A percentile compares a stretch with the other conserved stretches of the same genome.
Conservation (phyloP, 2,329 filamentous ascomycete species). For the Fusarium sp. region DNA sequence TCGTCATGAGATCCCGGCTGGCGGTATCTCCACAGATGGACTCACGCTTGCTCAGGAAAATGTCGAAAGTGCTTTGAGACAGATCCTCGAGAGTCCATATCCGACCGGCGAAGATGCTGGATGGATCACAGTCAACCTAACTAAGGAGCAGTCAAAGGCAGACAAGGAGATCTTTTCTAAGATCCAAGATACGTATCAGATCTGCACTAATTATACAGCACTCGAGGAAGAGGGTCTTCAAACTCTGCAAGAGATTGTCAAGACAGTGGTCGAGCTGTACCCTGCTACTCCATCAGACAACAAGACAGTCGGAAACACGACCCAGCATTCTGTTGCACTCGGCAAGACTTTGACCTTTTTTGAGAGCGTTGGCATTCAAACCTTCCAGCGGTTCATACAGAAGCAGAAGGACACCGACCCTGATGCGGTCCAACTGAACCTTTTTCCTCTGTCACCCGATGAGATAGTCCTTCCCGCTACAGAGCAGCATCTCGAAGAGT, state of each 20-base stretch:
- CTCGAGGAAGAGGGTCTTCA: neutral
- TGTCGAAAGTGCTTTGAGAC: constrained; percentile 28
- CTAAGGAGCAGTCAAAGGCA: constrained; percentile 52
- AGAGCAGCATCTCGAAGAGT: neutral
- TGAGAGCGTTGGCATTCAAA: neutral
- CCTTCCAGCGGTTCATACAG: neutral
- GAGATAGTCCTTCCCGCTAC: neutral
- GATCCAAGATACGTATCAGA: neutral
- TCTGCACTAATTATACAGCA: neutral
- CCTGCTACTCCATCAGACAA: neutral
- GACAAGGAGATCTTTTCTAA: constrained; percentile 8
- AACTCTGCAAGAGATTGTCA: neutral
- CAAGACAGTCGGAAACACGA: neutral
- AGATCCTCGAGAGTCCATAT: constrained; percentile 1
- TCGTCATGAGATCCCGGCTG: constrained; percentile 69
- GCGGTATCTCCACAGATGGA: constrained; percentile 53
- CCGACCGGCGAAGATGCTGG: neutral
- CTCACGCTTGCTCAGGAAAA: neutral
- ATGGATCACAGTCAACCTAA: constrained; percentile 60
- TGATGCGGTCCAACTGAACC: rapidly evolving
- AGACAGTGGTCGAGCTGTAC: neutral
- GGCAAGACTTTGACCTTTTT: neutral
- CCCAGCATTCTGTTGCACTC: neutral
- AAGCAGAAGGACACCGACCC: neutral
- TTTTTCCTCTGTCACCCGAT: neutral